Base-by-base conservation (phyloP, 176 grass and related monocot species). In the Oryza longistaminata region DNA sequence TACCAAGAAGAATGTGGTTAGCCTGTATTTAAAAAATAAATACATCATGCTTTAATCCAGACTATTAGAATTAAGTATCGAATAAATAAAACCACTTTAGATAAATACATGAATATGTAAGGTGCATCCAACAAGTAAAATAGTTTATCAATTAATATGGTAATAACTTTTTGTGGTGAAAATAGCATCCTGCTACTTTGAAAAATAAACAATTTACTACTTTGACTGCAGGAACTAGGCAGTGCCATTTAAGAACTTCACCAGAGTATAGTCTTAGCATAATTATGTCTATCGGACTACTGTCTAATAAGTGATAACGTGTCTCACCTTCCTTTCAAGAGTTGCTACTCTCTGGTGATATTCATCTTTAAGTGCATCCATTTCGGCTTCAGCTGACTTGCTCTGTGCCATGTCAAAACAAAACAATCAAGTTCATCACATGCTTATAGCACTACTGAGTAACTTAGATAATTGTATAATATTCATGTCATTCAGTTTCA, bases 311-410 rank as follows among this genome's bases (percentile, higher is more conserved):
- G 35, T 67, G 55, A 72, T 34, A 74, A 74, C 58, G 26, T 64
- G 50, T 46, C 64, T 65, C 71, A 96, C 97, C 97, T 99, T 99
- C 78, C 97, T 96, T 91, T 99, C 97, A 92, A 99, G 97, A 85
- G 93, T 94, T 84, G 97, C 70, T 71, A 99, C 93, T 73, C 92
- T 94, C 61, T 96, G 97, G 79, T 96, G 93, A 84, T 91, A 99
- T 92, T 99, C 97, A 49, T 99, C 97, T 75, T 90, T 94, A 69
- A 99, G 88, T 0, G 84, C 82, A 70, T 99, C 97, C 76, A 96
- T 87, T 81, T 99, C 97, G 27, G 83, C 87, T 74, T 99, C 93
- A 79, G 68, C 62, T 50, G 93, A 92, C 58, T 96, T 99, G 31
- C 85, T 89, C 97, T 99, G 88, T 53, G 80, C 25, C 55, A 81